A percentile compares a stretch with the other conserved stretches of the same genome.
These are phyloP conservation scores for Podospora comata DNA, from an alignment of 495 filamentous ascomycete species.

Conservation along the genomic window DNA sequence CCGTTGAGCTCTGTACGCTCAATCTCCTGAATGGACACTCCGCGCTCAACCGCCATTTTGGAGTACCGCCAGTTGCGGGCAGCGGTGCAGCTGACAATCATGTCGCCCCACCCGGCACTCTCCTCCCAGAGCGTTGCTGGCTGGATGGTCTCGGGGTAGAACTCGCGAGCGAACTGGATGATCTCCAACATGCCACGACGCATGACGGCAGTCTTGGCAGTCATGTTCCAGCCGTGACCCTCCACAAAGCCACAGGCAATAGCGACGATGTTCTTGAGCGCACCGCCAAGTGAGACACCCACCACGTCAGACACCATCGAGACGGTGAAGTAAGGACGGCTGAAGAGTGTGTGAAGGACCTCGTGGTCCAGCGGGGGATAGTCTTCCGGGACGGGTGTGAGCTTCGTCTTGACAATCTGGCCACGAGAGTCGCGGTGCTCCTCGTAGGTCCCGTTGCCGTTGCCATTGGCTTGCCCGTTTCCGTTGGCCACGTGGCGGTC, in stretches of 20 bases:
- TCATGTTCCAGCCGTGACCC: slow-evolving; percentile 95
- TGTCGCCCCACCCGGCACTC: slow-evolving; percentile 90
- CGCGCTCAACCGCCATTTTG: slow-evolving; percentile 77
- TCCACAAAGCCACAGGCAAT: slow-evolving; percentile 93
- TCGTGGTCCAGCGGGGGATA: slow-evolving; percentile 80
- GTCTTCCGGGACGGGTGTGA: slow-evolving; percentile 70
- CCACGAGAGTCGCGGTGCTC: slow-evolving; percentile 65
- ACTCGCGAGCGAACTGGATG: slow-evolving; percentile 89
- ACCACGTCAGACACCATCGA: slow-evolving; percentile 88
- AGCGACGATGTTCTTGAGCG: slow-evolving; percentile 96
- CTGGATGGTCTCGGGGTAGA: slow-evolving; percentile 77
- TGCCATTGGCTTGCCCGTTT: slow-evolving; percentile 44
- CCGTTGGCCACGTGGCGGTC: slow-evolving; percentile 42
- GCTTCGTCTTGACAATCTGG: slow-evolving; percentile 58
- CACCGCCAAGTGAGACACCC: slow-evolving; percentile 91
- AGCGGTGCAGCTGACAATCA: slow-evolving; percentile 89
- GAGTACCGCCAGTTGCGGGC: slow-evolving; percentile 94
- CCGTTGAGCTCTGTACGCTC: slow-evolving; percentile 90
- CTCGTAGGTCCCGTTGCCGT: slow-evolving; percentile 41
- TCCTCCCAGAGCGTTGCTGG: slow-evolving; percentile 91
- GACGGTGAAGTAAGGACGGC: slow-evolving; percentile 97
- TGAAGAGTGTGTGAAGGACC: slow-evolving; percentile 79
- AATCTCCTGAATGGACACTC: slow-evolving; percentile 76
- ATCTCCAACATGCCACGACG: slow-evolving; percentile 91
- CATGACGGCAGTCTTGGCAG: slow-evolving; percentile 96